Base-by-base conservation (phyloP, 192 early-diverging fungal species). In the Geranomyces michiganensis region DNA sequence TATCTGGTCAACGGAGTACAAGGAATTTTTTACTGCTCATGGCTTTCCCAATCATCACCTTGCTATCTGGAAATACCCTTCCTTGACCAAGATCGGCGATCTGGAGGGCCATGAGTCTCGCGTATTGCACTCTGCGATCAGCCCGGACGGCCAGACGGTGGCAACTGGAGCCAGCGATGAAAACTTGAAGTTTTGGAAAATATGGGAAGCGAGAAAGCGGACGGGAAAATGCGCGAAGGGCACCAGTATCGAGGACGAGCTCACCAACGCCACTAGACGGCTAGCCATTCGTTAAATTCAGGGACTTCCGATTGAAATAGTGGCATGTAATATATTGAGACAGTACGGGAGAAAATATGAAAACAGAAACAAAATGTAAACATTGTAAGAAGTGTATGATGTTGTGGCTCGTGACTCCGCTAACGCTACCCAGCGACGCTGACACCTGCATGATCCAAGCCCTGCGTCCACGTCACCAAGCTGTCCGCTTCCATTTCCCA, bases 141-240 rank as follows among this genome's bases (percentile, higher is more conserved):
- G 84, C 47, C 86, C 86, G 0, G 86, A 87, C 69, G 86, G 86
- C 15, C 71, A 79, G 49, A 84, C 76, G 17, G 79, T 87, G 0
- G 86, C 81, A 19, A 79, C 78, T 7, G 76, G 67, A 22, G 84
- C 84, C 3, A 60, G 29, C 17, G 86, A 87, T 70, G 85, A 86
- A 56, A 81, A 75, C 32, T 70, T 87, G 29, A 87, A 87, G 76
- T 85, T 87, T 66, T 87, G 86, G 86, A 85, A 79, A 59, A 75
- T 80, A 29, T 87, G 81, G 70, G 85, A 87, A 65, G 24, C 33
- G 12, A 29, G 56, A 21, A 82, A 73, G 32, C 68, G 67, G 48
- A 64, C 56, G 15, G 65, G 48, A 0, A 81, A 81, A 49, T 13
- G 56, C 45, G 61, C 32, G 5, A 48, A 33, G 33, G 53, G 33